Evolutionary conservation across 495 filamentous ascomycete genomes (phyloP), one percentile per base, ranked within the genome.

Genomic region (Aspergillus campestris): DNA sequence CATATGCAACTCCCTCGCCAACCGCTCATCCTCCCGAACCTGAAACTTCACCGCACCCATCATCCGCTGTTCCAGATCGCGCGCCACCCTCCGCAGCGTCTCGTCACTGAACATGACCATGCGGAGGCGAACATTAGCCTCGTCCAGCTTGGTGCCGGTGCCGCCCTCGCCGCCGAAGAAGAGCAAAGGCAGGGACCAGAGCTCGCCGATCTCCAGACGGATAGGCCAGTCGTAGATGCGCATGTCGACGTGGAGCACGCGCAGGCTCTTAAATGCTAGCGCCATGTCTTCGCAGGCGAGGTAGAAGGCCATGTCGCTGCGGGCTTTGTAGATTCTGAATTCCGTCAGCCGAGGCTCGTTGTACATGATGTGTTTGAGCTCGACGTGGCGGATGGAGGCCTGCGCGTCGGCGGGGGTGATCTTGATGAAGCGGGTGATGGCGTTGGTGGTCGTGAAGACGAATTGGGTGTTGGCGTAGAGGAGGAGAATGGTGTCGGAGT

Each of bases 341-440:
- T 37, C 24, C 3, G 39, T 36, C 9, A 55, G 32, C 0, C 34
- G 38, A 8, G 56, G 59, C 40, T 62, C 59, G 14, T 52, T 52
- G 42, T 62, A 59, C 53, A 58, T 62, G 32, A n/a, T 47, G 24
- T 59, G 56, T 14, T 48, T 42, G 9, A 62, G 39, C 39, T 59
- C 59, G 7, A 62, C 39, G 31, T 56, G 53, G 2, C 18, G 47
- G 31, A 62, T 56, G n/a, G 40, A 45, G 7, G 32, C 15, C 11
- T 57, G 53, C 0, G 51, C 44, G 7, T 43, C 33, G 12, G 15
- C 34, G 2, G 38, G 14, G 0, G 50, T 44, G 8, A 36, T 48
- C 11, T 40, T 15, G 0, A 59, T 29, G 37, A 62, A 62, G 9
- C 47, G 42, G 8, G 29, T 15, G 4, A 51, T 34, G 9, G 53